These are phyloP conservation scores for Saccharomyces hybrid DNA, from an alignment of 1,139 yeast genomes.

Conservation along the genomic window DNA sequence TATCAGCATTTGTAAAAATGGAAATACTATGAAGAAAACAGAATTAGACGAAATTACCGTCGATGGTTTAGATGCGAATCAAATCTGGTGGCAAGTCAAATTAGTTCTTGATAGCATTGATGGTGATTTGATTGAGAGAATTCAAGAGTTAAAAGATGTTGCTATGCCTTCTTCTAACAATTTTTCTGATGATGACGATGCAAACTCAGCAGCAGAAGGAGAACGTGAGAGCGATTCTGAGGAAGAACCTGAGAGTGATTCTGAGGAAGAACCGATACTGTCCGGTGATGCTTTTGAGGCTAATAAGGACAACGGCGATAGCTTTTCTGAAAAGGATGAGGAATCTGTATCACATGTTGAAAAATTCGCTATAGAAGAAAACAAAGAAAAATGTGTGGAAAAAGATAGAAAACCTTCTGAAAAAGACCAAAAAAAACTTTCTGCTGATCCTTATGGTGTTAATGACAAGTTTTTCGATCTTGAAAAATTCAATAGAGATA, in stretches of 20 bases:
- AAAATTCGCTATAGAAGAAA: conserved; percentile 12
- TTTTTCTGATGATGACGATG: conserved; percentile 6
- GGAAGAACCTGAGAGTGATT: conserved; percentile 4
- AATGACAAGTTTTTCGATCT: conserved; percentile 82
- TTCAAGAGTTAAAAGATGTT: conserved; percentile 38
- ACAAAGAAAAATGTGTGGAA: conserved; percentile 20
- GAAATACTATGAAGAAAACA: conserved; percentile 40
- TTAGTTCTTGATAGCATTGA: conserved; percentile 68
- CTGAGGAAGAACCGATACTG: background rate
- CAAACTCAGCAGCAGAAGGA: conserved; percentile 8
- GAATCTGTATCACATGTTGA: background rate
- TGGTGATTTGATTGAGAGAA: conserved; percentile 45
- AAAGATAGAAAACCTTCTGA: conserved; percentile 13
- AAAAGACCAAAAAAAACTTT: conserved; percentile 9
- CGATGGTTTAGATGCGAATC: conserved; percentile 83
- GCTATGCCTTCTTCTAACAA: conserved; percentile 17
- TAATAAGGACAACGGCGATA: background rate
- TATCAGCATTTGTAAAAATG: conserved; percentile 17
- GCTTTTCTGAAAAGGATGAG: background rate
- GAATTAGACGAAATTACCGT: conserved; percentile 74
- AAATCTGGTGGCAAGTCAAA: conserved; percentile 89
- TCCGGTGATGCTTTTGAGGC: background rate
- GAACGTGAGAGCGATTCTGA: conserved; percentile 4
- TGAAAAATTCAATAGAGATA: conserved; percentile 77
- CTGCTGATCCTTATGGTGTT: conserved; percentile 44